Evolutionary conservation across 208 protist species (phyloP).

Genomic region (Trichomonas gallinae): DNA sequence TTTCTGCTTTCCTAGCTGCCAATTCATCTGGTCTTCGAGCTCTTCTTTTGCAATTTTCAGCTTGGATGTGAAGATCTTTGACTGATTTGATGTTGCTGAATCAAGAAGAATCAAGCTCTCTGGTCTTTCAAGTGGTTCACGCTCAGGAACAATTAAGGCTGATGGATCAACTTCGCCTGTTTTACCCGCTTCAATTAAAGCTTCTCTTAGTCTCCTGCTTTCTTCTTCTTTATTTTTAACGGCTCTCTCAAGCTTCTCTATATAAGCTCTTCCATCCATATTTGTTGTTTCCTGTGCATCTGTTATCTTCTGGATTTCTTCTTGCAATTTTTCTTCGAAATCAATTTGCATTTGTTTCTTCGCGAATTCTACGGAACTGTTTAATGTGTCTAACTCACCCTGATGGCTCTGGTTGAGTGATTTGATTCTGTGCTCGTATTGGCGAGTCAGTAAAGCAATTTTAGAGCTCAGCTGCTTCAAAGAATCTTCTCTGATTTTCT

Average conservation of each 20-base stretch:
- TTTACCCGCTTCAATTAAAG: not conserved
- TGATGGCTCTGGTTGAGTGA: not conserved
- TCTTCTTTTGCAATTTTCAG: not conserved
- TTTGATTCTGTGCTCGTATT: constrained; percentile 11
- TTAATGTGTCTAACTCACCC: not conserved
- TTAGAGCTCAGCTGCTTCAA: not conserved
- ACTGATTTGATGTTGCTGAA: not conserved
- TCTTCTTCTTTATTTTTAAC: not conserved
- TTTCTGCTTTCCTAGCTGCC: not conserved
- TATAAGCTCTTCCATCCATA: not conserved
- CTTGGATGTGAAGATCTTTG: not conserved
- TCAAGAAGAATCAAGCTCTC: not conserved
- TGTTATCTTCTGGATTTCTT: not conserved
- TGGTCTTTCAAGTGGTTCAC: not conserved
- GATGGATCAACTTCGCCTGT: too few species aligned
- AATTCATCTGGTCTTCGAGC: not conserved
- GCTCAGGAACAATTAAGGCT: too few species aligned
- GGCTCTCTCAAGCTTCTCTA: not conserved
- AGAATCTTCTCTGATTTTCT: not conserved
- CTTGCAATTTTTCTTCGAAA: not conserved
- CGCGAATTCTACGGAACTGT: not conserved
- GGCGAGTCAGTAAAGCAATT: not conserved
- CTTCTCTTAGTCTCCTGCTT: not conserved
- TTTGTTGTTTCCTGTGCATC: not conserved
- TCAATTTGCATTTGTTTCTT: not conserved